These are phyloP conservation scores for Cunninghamia lanceolata DNA, from an alignment of 75 land plant species.

Conservation along the genomic window DNA sequence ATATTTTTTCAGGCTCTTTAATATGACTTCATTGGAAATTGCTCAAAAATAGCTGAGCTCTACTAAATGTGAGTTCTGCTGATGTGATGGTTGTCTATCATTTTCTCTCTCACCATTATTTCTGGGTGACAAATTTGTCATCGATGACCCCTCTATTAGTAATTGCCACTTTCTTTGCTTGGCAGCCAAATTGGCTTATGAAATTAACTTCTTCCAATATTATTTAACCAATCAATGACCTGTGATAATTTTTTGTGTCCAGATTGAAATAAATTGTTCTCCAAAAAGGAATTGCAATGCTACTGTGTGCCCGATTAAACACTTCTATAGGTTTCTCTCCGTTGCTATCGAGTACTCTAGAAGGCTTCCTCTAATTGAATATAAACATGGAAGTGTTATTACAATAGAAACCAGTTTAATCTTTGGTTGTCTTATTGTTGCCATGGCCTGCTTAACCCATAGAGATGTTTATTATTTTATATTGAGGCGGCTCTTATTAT, in stretches of 20 bases:
- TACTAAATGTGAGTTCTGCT: neutral
- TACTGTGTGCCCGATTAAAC: neutral
- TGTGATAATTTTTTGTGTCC: neutral
- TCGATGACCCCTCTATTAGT: neutral
- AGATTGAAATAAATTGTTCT: neutral
- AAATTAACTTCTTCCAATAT: neutral
- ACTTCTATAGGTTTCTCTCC: neutral
- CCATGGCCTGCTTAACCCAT: too few species aligned
- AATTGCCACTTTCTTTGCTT: neutral
- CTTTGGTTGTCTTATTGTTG: too few species aligned
- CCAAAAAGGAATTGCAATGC: neutral
- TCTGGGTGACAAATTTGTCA: constrained; percentile 5
- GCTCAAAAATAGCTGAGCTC: neutral
- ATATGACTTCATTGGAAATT: too few species aligned
- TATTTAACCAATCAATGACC: neutral
- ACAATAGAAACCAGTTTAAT: neutral
- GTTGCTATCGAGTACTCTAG: neutral
- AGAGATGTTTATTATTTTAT: too few species aligned
- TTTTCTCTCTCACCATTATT: neutral
- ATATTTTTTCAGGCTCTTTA: too few species aligned
- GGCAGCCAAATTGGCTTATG: neutral
- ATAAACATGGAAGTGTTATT: neutral
- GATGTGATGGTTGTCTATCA: neutral
- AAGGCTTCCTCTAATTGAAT: neutral
- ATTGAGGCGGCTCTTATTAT: too few species aligned